Conservation (phyloP, 2,329 filamentous ascomycete species). For the Colletotrichum magnum region DNA sequence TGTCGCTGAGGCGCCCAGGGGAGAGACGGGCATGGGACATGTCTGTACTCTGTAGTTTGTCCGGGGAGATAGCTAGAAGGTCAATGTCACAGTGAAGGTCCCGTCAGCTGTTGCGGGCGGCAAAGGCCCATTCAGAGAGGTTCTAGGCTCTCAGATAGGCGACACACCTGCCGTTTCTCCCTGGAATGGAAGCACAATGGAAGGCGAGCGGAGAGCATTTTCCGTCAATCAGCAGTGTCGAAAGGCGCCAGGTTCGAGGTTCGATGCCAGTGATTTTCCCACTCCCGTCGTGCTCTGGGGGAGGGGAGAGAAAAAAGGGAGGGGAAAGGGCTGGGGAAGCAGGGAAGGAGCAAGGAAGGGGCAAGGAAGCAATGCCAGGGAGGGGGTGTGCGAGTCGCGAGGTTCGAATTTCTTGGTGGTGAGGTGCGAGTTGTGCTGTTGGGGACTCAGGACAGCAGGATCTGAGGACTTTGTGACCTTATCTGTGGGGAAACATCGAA, state of each 20-base stretch:
- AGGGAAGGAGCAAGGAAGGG: constrained; percentile 14
- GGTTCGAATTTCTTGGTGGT: constrained; percentile 7
- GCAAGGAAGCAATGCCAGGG: neutral
- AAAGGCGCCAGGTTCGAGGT: constrained; percentile 15
- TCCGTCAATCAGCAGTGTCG: constrained; percentile 33
- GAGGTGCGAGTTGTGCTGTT: neutral
- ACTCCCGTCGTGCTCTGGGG: neutral
- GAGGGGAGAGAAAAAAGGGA: neutral
- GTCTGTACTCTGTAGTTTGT: neutral
- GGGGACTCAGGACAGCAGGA: neutral
- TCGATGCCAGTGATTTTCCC: neutral
- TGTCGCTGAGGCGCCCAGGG: constrained; percentile 3
- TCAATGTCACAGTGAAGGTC: too few relatives aligned
- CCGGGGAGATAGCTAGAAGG: too few relatives aligned
- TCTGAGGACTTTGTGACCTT: constrained; percentile 28
- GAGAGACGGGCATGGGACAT: neutral
- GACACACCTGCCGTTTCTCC: constrained; percentile 3
- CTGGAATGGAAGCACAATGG: neutral
- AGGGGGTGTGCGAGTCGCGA: neutral
- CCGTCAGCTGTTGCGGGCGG: neutral
- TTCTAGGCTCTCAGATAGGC: constrained; percentile 16
- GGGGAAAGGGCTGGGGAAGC: constrained; percentile 14
- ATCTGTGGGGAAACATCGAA: constrained; percentile 41
- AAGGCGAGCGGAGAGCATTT: constrained; percentile 16
- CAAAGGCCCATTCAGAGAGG: neutral